Evolutionary conservation across 225 moss, liverwort and hornwort genomes (phyloP).

Genomic region (Marchantia polymorpha): DNA sequence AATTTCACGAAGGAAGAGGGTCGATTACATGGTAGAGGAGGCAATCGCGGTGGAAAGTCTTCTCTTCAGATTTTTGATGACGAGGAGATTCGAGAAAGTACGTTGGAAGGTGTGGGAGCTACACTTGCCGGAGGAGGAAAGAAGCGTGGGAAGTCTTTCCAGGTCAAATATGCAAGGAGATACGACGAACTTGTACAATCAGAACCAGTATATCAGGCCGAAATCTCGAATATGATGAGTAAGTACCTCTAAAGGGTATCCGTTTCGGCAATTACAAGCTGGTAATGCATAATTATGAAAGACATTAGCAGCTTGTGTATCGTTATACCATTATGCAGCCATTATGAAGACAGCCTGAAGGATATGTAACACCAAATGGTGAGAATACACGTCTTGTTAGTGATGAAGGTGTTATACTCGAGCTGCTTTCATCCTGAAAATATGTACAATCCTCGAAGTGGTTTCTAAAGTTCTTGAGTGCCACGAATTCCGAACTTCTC

Average conservation of each 20-base stretch:
- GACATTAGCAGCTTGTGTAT: not conserved
- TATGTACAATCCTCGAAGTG: not conserved
- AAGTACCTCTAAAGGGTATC: not conserved
- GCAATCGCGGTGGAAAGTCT: conserved; percentile 2
- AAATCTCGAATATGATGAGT: not conserved
- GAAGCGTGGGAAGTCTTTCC: conserved; percentile 10
- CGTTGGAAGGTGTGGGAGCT: not conserved
- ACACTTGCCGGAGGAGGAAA: conserved; percentile 3
- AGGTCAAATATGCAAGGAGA: conserved; percentile 30
- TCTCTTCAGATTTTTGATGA: not conserved
- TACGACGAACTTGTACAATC: conserved; percentile 30
- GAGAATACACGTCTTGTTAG: not conserved
- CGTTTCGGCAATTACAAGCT: not conserved
- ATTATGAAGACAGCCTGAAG: not conserved
- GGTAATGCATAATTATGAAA: not conserved
- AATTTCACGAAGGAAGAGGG: not conserved
- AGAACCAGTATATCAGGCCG: conserved; percentile 9
- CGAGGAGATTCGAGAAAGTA: not conserved
- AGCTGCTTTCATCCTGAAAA: not conserved
- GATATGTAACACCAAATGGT: not conserved
- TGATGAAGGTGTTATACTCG: not conserved
- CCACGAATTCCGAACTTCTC: not conserved
- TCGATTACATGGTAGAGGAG: not conserved
- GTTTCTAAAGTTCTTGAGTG: no score
- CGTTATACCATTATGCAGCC: not conserved